A percentile compares a stretch with the other conserved stretches of the same genome.
These are phyloP conservation scores for Sutorius eximius DNA, from an alignment of 1,284 basidiomycete species.

Conservation along the genomic window DNA sequence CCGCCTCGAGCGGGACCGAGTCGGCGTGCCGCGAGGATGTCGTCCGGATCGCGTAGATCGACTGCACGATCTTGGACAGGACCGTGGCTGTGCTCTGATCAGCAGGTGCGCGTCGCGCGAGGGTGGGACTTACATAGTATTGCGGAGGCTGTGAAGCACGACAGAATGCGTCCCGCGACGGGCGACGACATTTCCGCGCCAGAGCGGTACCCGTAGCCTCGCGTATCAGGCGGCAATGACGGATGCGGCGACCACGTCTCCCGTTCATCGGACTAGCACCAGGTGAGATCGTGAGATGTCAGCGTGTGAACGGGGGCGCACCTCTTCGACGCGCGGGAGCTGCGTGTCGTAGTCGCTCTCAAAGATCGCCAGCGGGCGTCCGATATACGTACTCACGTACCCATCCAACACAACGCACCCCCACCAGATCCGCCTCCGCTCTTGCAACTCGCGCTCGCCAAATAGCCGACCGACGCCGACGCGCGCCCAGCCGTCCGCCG, in stretches of 20 bases:
- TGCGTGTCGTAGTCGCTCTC: conserved; percentile 81
- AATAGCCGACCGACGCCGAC: conserved; percentile 60
- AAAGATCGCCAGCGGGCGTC: conserved; percentile 74
- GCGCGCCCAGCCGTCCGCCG: conserved; percentile 72
- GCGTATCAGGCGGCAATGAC: conserved; percentile 37
- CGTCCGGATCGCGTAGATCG: conserved; percentile 71
- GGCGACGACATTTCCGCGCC: conserved; percentile 28
- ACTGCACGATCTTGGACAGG: conserved; percentile 66
- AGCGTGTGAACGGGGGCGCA: conserved; percentile 29
- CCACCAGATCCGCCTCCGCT: conserved; percentile 79
- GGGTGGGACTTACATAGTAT: conserved; percentile 56
- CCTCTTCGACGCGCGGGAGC: conserved; percentile 65
- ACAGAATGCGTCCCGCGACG: conserved; percentile 55
- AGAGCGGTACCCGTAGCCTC: conserved; percentile 29
- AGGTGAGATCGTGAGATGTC: conserved; percentile 1
- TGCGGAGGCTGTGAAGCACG: conserved; percentile 76
- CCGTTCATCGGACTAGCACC: conserved; percentile 54
- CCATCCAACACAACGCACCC: conserved; percentile 79
- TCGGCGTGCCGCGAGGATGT: conserved; percentile 57
- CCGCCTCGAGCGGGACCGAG: conserved; percentile 59
- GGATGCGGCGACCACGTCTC: conserved; percentile 54
- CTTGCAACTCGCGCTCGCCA: conserved; percentile 64
- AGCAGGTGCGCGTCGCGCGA: too few species aligned
- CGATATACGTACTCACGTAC: conserved; percentile 80
- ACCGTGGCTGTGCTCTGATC: conserved; percentile 50